These are phyloP conservation scores for Aspergillus versicolor DNA, from an alignment of 2,329 filamentous ascomycete genomes.

Conservation along the genomic window DNA sequence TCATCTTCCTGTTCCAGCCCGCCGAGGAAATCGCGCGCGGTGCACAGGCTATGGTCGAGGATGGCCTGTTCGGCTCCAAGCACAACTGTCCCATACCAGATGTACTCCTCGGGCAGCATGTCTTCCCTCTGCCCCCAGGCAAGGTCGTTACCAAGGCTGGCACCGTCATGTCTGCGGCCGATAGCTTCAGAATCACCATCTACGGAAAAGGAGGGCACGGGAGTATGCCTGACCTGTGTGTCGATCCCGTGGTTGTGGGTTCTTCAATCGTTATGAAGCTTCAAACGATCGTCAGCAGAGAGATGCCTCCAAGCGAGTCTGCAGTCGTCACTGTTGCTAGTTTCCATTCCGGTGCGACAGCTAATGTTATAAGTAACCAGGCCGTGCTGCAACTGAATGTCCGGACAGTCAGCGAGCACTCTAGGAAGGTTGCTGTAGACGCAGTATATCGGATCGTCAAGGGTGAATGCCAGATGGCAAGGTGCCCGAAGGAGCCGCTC, in stretches of 20 bases:
- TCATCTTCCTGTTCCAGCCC: neutral
- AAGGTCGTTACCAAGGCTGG: neutral
- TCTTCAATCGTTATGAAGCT: neutral
- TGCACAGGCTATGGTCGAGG: neutral
- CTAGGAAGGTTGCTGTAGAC: neutral
- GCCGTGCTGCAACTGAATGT: neutral
- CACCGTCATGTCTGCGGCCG: neutral
- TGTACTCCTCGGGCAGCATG: neutral
- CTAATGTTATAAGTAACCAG: neutral
- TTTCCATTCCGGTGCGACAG: neutral
- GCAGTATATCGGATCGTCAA: neutral
- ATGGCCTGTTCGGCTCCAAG: neutral
- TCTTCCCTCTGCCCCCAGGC: neutral
- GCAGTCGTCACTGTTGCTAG: neutral
- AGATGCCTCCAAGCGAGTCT: neutral
- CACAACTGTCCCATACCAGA: neutral
- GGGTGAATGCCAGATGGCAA: neutral
- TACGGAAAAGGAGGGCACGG: neutral
- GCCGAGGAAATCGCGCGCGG: neutral
- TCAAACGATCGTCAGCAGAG: neutral
- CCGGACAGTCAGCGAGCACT: neutral
- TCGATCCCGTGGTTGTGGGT: neutral
- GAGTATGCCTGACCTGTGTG: neutral
- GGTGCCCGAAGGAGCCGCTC: neutral
- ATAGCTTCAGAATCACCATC: neutral